phyloP scores from a whole-genome alignment of 768 basidiomycete genomes.

The Solioccasus polychromus region DNA sequence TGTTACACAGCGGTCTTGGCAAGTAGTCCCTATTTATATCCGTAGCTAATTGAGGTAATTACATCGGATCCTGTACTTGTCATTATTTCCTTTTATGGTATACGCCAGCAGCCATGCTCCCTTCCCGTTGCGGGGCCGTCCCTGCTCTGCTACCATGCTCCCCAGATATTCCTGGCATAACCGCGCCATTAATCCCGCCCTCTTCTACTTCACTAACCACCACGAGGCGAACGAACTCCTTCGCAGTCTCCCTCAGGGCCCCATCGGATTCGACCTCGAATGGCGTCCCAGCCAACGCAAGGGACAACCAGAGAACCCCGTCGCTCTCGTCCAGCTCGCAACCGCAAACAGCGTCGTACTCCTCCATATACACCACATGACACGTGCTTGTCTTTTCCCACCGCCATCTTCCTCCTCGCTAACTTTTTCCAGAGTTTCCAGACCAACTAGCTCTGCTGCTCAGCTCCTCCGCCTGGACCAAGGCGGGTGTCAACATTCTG shows the following conservation, averaged over 20 bases:
- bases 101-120: conserved; percentile 3
- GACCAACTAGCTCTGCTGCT: conserved; percentile 49
- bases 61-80: conserved; percentile 14
- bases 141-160: conserved; percentile 9
- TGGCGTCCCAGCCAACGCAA: conserved; percentile 66
- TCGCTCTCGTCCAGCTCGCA: conserved; percentile 74
- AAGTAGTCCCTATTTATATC: conserved; percentile 31
- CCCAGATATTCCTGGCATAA: conserved; percentile 22
- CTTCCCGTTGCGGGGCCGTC: conserved; percentile 2
- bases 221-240: conserved; percentile 21
- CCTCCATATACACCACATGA: conserved; percentile 64
- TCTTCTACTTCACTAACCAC: conserved; percentile 37
- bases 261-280: conserved; percentile 72
- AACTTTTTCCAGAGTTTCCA: conserved; percentile 47
- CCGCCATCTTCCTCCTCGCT: not conserved
- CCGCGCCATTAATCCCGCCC: conserved; percentile 6
- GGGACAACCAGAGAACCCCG: conserved; percentile 57
- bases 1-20: conserved; percentile 32
- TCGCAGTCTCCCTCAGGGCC: conserved; percentile 21
- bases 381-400: conserved; percentile 23
- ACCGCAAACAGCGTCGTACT: conserved; percentile 53
- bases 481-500: conserved; percentile 76
- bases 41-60: conserved; percentile 15
- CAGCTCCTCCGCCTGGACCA: conserved; percentile 49
- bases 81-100: conserved; percentile 17